Conservation (phyloP, 2,329 filamentous ascomycete species). For the Trichoderma endophyticum region DNA sequence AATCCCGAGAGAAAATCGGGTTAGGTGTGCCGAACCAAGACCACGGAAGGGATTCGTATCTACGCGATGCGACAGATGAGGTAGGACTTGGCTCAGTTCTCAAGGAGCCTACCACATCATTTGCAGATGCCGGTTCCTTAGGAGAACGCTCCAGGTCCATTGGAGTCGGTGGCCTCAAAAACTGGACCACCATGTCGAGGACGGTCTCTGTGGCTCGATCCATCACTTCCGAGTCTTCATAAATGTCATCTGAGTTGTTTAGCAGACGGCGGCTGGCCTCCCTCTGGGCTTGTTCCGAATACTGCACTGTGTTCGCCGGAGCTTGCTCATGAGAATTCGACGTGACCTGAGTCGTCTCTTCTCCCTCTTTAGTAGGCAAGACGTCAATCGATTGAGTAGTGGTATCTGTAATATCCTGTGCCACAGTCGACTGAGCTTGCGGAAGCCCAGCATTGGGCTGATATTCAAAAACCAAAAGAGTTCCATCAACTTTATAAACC, state of each 20-base stretch:
- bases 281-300: background rate
- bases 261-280: background rate
- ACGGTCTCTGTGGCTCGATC: constrained; percentile 40
- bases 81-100: constrained; percentile 33
- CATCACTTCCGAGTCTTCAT: constrained; percentile 1
- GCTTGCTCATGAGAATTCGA: background rate
- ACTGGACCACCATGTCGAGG: constrained; percentile 48
- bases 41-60: constrained; percentile 47
- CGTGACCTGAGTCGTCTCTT: background rate
- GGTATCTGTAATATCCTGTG: background rate
- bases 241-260: background rate
- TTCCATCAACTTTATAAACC: constrained; percentile 27
- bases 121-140: constrained; percentile 49
- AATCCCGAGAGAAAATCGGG: constrained; percentile 27
- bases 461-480: constrained; percentile 35
- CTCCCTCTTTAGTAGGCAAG: background rate
- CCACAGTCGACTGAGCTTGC: background rate
- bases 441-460: constrained; percentile 17
- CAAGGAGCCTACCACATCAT: constrained; percentile 47
- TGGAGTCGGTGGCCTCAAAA: constrained; percentile 46
- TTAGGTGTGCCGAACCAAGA: constrained; percentile 44
- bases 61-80: constrained; percentile 29
- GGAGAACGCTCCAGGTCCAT: constrained; percentile 38
- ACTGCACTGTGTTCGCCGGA: background rate
- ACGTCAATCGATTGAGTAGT: background rate